These are phyloP conservation scores for Batkoa obscura DNA, from an alignment of 371 early-diverging fungal species.

Conservation along the genomic window DNA sequence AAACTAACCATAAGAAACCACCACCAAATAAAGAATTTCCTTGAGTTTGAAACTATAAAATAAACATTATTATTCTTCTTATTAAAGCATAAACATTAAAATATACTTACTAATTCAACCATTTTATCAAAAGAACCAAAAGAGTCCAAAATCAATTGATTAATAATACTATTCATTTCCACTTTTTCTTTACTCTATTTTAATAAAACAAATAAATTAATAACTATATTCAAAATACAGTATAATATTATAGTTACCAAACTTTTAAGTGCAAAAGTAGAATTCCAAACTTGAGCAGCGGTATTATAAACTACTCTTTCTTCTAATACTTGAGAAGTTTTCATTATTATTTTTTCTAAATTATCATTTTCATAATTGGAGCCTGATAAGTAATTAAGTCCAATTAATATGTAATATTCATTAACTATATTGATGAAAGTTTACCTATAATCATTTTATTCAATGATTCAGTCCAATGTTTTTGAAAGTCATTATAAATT, in stretches of 20 bases:
- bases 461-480: conserved; percentile 5
- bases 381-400: not conserved
- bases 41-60: not conserved
- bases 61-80: not conserved
- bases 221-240: too few species aligned
- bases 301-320: conserved; percentile 5
- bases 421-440: not conserved
- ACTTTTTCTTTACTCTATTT: not conserved
- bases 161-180: not conserved
- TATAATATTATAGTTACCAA: not conserved
- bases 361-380: not conserved
- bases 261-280: not conserved
- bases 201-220: not conserved
- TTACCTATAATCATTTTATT: conserved; percentile 6
- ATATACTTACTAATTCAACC: too few species aligned
- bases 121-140: conserved; percentile 1
- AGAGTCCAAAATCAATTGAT: not conserved
- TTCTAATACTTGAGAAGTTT: not conserved
- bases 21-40: conserved; percentile 2
- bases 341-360: not conserved
- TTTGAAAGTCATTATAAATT: not conserved
- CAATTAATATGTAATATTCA: not conserved
- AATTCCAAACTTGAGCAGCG: conserved; percentile 3
- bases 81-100: too few species aligned
- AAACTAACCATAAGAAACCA: conserved; percentile 4